Base-by-base conservation (phyloP, 306 rosid genomes). In the Geum urbanum region DNA sequence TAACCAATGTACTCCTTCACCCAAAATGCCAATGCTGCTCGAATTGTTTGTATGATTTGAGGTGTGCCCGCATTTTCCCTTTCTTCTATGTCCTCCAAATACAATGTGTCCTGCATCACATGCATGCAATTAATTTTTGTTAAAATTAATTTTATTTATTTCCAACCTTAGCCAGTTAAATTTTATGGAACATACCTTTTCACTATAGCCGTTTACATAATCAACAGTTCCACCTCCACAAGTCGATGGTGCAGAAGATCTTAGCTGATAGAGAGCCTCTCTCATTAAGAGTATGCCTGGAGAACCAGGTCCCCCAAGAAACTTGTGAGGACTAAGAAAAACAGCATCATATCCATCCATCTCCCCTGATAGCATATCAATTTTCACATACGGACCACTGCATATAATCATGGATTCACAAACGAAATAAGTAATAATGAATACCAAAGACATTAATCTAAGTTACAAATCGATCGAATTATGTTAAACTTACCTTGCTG, bases 41-140 rank as follows among this genome's bases (percentile, higher is more conserved):
- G 80, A 7, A 90, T 81, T 71, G 84, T 88, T 46, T 87, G 97
- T 53, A 86, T 86, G 72, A 92, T 90, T 56, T 87, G 98, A 64
- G 98, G 96, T 1, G 98, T 92, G 7, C 98, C 97, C 9, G 91
- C 89, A 71, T 72, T 88, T 77, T 92, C 98, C 82, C 96, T 85
- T 62, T 86, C 97, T 70, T 92, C 94, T 68, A 90, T 85, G 83
- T 72, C 70, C 63, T 90, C 89, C 64, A 41, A 63, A 51, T 92
- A 92, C 14, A 90, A 20, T 35, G 98, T 92, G 67, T 90, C 96
- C 98, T 92, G 82, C 61, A 67, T 32, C 10, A n/a, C 63, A 14
- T 13, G 64, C 64, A 5, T 7, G 20, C 64, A 5, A 37, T 59
- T 16, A 32, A 57, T 32, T 27, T 58, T 32, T 18, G 7, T 2